These are phyloP conservation scores for Camelina sativa DNA, from an alignment of 345 rosid genomes.

Conservation along the genomic window DNA sequence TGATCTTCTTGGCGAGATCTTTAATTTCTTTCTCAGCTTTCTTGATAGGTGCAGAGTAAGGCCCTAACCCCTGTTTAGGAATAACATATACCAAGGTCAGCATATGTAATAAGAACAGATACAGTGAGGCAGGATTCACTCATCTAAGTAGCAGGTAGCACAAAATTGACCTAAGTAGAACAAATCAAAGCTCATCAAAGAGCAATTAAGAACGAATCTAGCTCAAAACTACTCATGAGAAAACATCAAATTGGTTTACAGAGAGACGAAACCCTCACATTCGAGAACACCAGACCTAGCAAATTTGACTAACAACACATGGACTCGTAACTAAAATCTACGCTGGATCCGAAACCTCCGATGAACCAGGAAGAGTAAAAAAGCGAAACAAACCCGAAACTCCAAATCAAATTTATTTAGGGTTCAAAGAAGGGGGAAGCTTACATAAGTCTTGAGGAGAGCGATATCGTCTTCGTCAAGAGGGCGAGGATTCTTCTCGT, in stretches of 20 bases:
- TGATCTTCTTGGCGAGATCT: constrained; percentile 87
- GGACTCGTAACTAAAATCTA: constrained; percentile 9
- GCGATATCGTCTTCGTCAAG: constrained; percentile 95
- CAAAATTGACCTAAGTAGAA: background rate
- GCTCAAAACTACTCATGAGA: constrained; percentile 5
- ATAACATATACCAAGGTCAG: background rate
- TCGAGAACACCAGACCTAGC: background rate
- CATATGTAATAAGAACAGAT: background rate
- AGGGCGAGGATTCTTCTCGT: constrained; percentile 90
- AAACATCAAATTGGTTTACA: constrained; percentile 2
- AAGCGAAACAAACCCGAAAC: background rate
- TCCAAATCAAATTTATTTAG: constrained; percentile 13
- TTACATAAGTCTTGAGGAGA: constrained; percentile 89
- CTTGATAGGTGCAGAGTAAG: constrained; percentile 85
- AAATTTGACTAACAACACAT: no score
- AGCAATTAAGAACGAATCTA: background rate
- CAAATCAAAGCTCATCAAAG: background rate
- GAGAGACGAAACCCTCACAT: constrained; percentile 20
- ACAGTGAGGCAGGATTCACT: background rate
- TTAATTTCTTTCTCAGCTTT: constrained; percentile 91
- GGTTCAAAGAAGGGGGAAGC: background rate
- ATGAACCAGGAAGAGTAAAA: background rate
- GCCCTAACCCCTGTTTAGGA: constrained; percentile 79
- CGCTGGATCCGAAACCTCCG: constrained; percentile 4
- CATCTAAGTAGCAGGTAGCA: background rate